A percentile compares a stretch with the other conserved stretches of the same genome.
Evolutionary conservation across 108 stramenopile genomes (phyloP).

Genomic region (Seminavis robusta): DNA sequence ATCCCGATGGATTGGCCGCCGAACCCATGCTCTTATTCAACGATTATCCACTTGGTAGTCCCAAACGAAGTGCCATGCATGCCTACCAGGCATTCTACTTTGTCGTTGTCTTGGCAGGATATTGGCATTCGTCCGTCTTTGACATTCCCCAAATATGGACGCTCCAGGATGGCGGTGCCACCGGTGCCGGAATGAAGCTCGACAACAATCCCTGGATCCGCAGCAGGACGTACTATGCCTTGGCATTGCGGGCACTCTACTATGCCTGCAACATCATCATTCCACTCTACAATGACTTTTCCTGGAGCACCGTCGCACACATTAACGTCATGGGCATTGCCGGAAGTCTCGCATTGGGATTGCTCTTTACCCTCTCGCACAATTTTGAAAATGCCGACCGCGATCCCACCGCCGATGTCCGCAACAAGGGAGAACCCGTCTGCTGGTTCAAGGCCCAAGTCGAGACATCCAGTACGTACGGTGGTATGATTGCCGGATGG

Average conservation of each 20-base stretch:
- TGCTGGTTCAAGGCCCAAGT: slow-evolving; percentile 74
- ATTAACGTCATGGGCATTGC: slow-evolving; percentile 48
- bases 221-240: slow-evolving; percentile 44
- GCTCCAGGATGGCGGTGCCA: slow-evolving; percentile 46
- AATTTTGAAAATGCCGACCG: slow-evolving; percentile 73
- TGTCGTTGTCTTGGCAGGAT: slow-evolving; percentile 37
- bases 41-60: slow-evolving; percentile 52
- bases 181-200: slow-evolving; percentile 43
- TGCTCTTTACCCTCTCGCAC: slow-evolving; percentile 74
- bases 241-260: slow-evolving; percentile 31
- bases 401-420: slow-evolving; percentile 30
- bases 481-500: slow-evolving; percentile 51
- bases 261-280: slow-evolving; percentile 42
- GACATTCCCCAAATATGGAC: slow-evolving; percentile 56
- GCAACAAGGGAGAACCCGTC: slow-evolving; percentile 41
- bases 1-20: slow-evolving; percentile 55
- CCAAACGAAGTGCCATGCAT: slow-evolving; percentile 44
- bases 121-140: slow-evolving; percentile 54
- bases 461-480: slow-evolving; percentile 63
- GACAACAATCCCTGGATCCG: slow-evolving; percentile 47
- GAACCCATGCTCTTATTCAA: slow-evolving; percentile 65
- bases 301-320: slow-evolving; percentile 1
- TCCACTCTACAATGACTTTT: slow-evolving; percentile 30
- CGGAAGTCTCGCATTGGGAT: slow-evolving; percentile 43
- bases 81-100: slow-evolving; percentile 54